These are phyloP conservation scores for Uronychia binucleata DNA, from an alignment of 73 alveolate genomes.

Conservation along the genomic window DNA sequence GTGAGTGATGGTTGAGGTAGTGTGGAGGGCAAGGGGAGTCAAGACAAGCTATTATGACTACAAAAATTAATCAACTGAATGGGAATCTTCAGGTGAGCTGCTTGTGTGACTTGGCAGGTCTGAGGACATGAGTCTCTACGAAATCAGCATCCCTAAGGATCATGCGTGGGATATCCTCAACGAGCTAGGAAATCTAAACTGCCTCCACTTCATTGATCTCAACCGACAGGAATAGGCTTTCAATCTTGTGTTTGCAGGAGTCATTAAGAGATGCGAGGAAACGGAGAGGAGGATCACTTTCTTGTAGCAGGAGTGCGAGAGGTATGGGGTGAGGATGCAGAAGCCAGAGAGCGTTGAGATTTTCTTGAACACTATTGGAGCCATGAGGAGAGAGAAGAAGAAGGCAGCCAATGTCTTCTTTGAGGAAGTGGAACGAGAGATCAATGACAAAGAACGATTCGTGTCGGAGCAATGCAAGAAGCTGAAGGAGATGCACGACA, in stretches of 20 bases:
- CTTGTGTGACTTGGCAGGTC: constrained; percentile 72
- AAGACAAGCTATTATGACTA: too few relatives aligned
- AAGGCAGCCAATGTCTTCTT: constrained; percentile 40
- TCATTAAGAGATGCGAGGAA: constrained; percentile 56
- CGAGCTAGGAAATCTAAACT: constrained; percentile 90
- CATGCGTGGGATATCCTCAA: constrained; percentile 93
- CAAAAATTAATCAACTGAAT: too few relatives aligned
- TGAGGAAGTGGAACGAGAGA: constrained; percentile 56
- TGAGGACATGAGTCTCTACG: constrained; percentile 91
- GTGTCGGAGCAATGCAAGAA: constrained; percentile 35
- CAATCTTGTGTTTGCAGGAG: constrained; percentile 53
- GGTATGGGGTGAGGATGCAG: constrained; percentile 29
- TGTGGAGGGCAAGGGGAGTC: too few relatives aligned
- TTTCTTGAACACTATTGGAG: constrained; percentile 13
- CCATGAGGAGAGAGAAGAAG: constrained; percentile 39
- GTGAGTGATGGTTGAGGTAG: too few relatives aligned
- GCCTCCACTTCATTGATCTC: constrained; percentile 94
- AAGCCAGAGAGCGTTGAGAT: constrained; percentile 37
- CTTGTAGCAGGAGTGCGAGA: constrained; percentile 38
- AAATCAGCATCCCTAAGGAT: constrained; percentile 86
- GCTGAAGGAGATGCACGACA: constrained; percentile 44
- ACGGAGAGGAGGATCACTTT: constrained; percentile 42
- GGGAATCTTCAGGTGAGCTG: background rate
- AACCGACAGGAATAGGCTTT: constrained; percentile 80
- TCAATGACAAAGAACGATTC: constrained; percentile 47